Base-by-base conservation (phyloP, 495 filamentous ascomycete genomes). In the Penicillium parvum region DNA sequence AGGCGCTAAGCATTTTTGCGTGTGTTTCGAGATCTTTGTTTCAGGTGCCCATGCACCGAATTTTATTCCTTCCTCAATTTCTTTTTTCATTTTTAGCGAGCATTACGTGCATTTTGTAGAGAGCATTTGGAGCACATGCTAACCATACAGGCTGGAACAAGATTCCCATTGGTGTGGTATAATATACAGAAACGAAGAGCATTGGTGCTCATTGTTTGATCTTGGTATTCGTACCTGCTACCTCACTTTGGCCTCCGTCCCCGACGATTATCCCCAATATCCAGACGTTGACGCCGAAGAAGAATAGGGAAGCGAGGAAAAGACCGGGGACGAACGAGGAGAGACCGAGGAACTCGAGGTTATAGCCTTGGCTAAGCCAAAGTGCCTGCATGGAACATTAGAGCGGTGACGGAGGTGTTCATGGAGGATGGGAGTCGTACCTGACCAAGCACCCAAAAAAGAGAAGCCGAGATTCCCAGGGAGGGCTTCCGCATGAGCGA, bases 281-380 rank as follows among this genome's bases (percentile, higher is more conserved):
- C 84, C 88, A 92, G 45, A 79, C 75, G 65, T 97, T 97, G 1
- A 91, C 79, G 2, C 73, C 61, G 48, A 96, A 97, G 61, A 98
- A 97, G 2, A 69, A 67, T 16, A 95, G 54, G 2, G 83, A 81
- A 0, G 86, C 73, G 0, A 78, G 43, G 76, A 87, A 96, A 2
- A 98, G 63, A 0, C 89, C 88, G 0, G 91, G 88, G 2, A 92
- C 61, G 48, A 96, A 98, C 0, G 81, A 88, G 43, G 88, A 88
- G n/a, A 69, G 50, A 0, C 92, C 92, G 2, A 92, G 65, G 59
- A 97, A 96, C 58, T 98, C 92, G 1, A 98, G 78, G 42, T 79
- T 68, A 52, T 83, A 97, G 3, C 79, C 92, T 66, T 96, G 89
- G 47, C 90, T 85, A 10, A 98, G 74, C 92, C 92, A 98, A 38